A percentile compares a stretch with the other conserved stretches of the same genome.
Conservation (phyloP, 2,329 filamentous ascomycete species). For the Cordyceps cateniannulata region DNA sequence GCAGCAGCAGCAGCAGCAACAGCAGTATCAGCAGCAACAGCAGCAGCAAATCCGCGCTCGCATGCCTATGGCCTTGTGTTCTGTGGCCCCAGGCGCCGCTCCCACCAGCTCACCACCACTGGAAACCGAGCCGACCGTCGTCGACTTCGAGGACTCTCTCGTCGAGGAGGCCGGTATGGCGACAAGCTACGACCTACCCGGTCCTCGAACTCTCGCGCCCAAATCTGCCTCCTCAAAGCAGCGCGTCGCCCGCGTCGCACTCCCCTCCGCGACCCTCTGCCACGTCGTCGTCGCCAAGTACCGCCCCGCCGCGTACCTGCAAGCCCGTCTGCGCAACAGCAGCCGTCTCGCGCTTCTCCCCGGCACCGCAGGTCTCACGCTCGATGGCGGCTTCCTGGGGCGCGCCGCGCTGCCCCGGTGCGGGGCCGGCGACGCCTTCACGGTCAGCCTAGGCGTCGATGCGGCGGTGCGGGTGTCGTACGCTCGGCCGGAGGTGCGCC, state of each 20-base stretch:
- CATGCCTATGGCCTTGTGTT: too few species aligned
- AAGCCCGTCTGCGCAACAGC: constrained; percentile 49
- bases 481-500: constrained; percentile 44
- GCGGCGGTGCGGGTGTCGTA: constrained; percentile 47
- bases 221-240: constrained; percentile 47
- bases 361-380: constrained; percentile 50
- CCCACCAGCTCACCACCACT: too few species aligned
- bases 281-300: constrained; percentile 57
- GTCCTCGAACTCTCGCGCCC: constrained; percentile 48
- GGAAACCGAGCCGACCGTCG: too few species aligned
- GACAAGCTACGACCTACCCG: constrained; percentile 54
- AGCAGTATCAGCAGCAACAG: too few species aligned
- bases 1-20: too few species aligned
- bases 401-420: constrained; percentile 46
- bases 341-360: constrained; percentile 49
- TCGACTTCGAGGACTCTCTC: constrained; percentile 39
- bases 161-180: constrained; percentile 55
- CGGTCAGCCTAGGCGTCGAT: constrained; percentile 49
- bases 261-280: constrained; percentile 45
- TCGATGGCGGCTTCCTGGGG: constrained; percentile 58
- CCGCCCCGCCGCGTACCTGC: constrained; percentile 52
- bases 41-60: too few species aligned
- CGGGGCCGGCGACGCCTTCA: constrained; percentile 43
- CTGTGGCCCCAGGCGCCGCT: too few species aligned
- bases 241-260: constrained; percentile 49